Percentiles rank a stretch among this genome's conserved stretches.
Evolutionary conservation across 768 basidiomycete species (phyloP).

Genomic region (Boletus fagicola): DNA sequence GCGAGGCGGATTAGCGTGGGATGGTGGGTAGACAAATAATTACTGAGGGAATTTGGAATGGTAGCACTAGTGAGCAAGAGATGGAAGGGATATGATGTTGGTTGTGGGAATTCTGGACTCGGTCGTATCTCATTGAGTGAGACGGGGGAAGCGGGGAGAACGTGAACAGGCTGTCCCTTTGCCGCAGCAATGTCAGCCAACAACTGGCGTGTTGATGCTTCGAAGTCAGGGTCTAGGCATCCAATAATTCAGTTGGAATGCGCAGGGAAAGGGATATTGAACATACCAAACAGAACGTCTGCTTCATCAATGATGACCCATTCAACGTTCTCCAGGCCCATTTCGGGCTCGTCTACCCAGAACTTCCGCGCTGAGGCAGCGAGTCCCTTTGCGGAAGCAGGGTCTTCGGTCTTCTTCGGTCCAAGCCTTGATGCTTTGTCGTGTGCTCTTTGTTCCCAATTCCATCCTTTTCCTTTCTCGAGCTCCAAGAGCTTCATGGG

Average conservation of each 20-base stretch:
- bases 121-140: constrained; percentile 7
- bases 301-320: constrained; percentile 94
- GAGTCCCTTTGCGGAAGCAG: constrained; percentile 9
- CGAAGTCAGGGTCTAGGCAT: constrained; percentile 73
- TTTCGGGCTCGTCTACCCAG: constrained; percentile 50
- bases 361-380: constrained; percentile 30
- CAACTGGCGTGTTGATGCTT: constrained; percentile 65
- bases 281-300: constrained; percentile 81
- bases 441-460: constrained; percentile 36
- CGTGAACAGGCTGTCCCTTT: constrained; percentile 37
- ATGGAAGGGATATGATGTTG: constrained; percentile 67
- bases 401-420: constrained; percentile 31
- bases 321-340: constrained; percentile 69
- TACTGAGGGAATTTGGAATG: constrained; percentile 71
- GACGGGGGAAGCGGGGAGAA: constrained; percentile 20
- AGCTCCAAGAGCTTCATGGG: constrained; percentile 64
- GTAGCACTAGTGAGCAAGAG: constrained; percentile 84
- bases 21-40: constrained; percentile 61
- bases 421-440: constrained; percentile 26
- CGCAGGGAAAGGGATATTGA: not conserved
- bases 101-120: constrained; percentile 11
- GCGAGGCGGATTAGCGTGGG: constrained; percentile 68
- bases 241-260: not conserved
- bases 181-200: constrained; percentile 69
- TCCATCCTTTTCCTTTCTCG: constrained; percentile 54